These are phyloP conservation scores for Rhizopogon salebrosus DNA, from an alignment of 768 basidiomycete species.

Conservation along the genomic window DNA sequence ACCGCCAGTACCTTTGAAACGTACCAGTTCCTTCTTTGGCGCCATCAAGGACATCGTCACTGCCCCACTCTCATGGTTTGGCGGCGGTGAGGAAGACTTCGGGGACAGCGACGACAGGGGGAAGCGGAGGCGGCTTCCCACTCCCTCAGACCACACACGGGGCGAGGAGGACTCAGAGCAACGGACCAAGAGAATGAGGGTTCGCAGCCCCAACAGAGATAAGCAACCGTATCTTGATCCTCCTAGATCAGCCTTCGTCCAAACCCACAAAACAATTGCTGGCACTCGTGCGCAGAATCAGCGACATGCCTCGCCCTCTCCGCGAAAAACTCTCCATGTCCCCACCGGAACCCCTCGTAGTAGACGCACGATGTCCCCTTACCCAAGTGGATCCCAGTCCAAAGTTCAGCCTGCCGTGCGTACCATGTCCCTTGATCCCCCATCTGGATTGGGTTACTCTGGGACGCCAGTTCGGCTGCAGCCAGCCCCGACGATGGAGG, in stretches of 20 bases:
- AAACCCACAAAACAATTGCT: constrained; percentile 15
- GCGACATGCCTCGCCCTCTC: constrained; percentile 19
- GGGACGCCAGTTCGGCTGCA: constrained; percentile 14
- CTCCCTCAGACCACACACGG: constrained; percentile 15
- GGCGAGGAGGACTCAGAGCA: constrained; percentile 30
- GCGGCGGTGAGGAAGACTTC: constrained; percentile 43
- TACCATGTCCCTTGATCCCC: constrained; percentile 74
- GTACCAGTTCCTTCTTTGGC: constrained; percentile 56
- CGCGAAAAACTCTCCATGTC: constrained; percentile 27
- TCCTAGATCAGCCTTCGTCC: constrained; percentile 38
- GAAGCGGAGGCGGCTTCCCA: constrained; percentile 48
- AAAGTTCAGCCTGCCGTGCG: constrained; percentile 37
- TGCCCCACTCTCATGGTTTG: constrained; percentile 54
- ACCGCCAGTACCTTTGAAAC: constrained; percentile 34
- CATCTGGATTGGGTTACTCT: constrained; percentile 23
- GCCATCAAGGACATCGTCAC: constrained; percentile 63
- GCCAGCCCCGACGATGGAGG: constrained; percentile 30
- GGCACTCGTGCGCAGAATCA: constrained; percentile 15
- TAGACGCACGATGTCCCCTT: constrained; percentile 41
- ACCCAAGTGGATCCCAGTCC: constrained; percentile 25
- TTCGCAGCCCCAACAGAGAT: constrained; percentile 36
- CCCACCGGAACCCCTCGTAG: constrained; percentile 25
- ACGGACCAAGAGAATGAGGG: constrained; percentile 47
- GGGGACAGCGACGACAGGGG: constrained; percentile 37
- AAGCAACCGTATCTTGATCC: constrained; percentile 49